Evolutionary conservation across 1,139 yeast genomes (phyloP), one percentile per base, ranked within the genome.

Genomic region (Sugiyamaella xylanicola): DNA sequence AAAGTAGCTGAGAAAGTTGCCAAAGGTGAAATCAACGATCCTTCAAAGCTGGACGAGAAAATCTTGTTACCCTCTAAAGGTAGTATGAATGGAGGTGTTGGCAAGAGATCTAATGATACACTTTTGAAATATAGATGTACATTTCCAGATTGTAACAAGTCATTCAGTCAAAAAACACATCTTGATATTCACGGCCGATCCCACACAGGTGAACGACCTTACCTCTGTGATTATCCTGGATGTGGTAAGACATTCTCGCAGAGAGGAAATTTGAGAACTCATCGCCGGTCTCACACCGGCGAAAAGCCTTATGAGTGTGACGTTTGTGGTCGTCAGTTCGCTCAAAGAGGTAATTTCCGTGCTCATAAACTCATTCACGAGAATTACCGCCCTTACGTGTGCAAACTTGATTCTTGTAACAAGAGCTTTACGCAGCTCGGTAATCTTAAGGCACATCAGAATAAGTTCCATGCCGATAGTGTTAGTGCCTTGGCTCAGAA

Each of bases 81-180:
- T 19, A 85, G 84, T 60, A 74, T 88, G 48, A 90, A 87, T 44
- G 96, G 96, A 29, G 95, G 96, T 1, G 89, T 88, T 32, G 93
- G 87, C 56, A 87, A 87, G 60, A 84, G 86, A 29, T 78, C 79
- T 56, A 63, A 69, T 11, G 69, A 72, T 21, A 57, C 63, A 15
- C 59, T 60, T 44, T 61, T 65, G 44, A 68, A 67, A 56, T 90
- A 85, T 71, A 85, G 82, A 68, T 92, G 98, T 70, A 76, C 78
- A 5, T 87, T 77, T 67, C 74, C 72, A 1, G 73, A 69, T 41
- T 92, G 87, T 62, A 86, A 83, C 56, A 90, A 90, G 71, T 75
- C 86, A 56, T 92, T 92, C 66, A 87, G 95, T 0, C 98, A 92
- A 69, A 95, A 96, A 61, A 96, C 97, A 15, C 93, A 92, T 70